These are phyloP conservation scores for Eutrema heterophyllum DNA, from an alignment of 345 rosid species.

Conservation along the genomic window DNA sequence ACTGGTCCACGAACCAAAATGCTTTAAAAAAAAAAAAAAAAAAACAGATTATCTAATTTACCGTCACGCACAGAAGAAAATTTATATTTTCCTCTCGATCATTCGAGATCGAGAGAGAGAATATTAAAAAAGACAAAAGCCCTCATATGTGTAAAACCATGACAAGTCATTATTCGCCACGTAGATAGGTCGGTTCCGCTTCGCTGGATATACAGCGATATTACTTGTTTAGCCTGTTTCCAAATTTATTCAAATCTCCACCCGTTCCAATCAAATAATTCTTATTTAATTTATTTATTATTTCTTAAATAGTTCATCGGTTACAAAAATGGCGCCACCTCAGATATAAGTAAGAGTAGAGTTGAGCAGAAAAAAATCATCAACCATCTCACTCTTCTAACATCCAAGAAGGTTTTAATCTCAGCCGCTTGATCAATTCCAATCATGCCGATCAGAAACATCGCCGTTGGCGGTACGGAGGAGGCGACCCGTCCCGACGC, in stretches of 20 bases:
- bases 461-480: slow-evolving; percentile 63
- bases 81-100: slow-evolving; percentile 8
- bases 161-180: slow-evolving; percentile 34
- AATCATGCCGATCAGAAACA: slow-evolving; percentile 80
- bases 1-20: too few relatives aligned
- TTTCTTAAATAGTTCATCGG: background rate
- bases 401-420: background rate
- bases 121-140: slow-evolving; percentile 21
- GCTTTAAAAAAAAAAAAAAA: too few relatives aligned
- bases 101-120: slow-evolving; percentile 22
- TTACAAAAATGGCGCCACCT: slow-evolving; percentile 16
- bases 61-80: background rate
- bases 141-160: slow-evolving; percentile 14
- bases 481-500: slow-evolving; percentile 71
- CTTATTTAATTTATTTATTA: background rate
- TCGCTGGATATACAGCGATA: slow-evolving; percentile 21
- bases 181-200: slow-evolving; percentile 30
- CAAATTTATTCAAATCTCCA: background rate
- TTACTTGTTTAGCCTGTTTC: slow-evolving; percentile 25
- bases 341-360: slow-evolving; percentile 24
- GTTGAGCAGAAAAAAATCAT: background rate
- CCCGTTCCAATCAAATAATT: slow-evolving; percentile 17
- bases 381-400: slow-evolving; percentile 16
- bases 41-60: too few relatives aligned
- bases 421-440: slow-evolving; percentile 22